These are phyloP conservation scores for Blastobotrys americana DNA, from an alignment of 805 yeast genomes.

Conservation along the genomic window DNA sequence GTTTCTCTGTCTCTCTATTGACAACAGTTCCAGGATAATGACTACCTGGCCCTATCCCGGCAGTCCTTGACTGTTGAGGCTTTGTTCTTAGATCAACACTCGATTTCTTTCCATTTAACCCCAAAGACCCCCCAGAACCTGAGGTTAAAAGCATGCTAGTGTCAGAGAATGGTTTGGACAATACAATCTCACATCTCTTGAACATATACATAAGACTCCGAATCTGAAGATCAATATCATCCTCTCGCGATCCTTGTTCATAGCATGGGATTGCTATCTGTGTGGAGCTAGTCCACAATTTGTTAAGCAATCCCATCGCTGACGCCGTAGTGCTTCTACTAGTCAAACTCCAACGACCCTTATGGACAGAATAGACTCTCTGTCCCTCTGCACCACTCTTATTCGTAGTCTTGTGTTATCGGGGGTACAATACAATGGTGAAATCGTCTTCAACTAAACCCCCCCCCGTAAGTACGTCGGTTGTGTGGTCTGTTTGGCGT, in stretches of 20 bases:
- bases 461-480: too few relatives aligned
- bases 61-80: not conserved
- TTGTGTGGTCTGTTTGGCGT: too few relatives aligned
- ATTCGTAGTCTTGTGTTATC: too few relatives aligned
- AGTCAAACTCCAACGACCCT: too few relatives aligned
- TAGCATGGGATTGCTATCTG: conserved; percentile 46
- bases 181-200: conserved; percentile 42
- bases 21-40: not conserved
- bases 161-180: conserved; percentile 35
- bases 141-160: conserved; percentile 3
- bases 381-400: too few relatives aligned
- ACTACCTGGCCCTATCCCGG: too few relatives aligned
- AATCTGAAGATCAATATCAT: conserved; percentile 55
- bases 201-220: conserved; percentile 53
- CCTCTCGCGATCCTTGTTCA: conserved; percentile 41
- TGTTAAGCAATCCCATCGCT: not conserved
- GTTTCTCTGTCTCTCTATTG: conserved; percentile 31
- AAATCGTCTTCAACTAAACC: too few relatives aligned
- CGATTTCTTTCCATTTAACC: not conserved
- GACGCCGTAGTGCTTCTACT: too few relatives aligned
- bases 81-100: not conserved
- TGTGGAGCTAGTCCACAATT: not conserved
- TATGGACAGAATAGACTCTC: too few relatives aligned
- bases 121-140: not conserved
- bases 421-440: too few relatives aligned